These are phyloP conservation scores for Calonectria pteridis DNA, from an alignment of 2,329 filamentous ascomycete species.

Conservation along the genomic window DNA sequence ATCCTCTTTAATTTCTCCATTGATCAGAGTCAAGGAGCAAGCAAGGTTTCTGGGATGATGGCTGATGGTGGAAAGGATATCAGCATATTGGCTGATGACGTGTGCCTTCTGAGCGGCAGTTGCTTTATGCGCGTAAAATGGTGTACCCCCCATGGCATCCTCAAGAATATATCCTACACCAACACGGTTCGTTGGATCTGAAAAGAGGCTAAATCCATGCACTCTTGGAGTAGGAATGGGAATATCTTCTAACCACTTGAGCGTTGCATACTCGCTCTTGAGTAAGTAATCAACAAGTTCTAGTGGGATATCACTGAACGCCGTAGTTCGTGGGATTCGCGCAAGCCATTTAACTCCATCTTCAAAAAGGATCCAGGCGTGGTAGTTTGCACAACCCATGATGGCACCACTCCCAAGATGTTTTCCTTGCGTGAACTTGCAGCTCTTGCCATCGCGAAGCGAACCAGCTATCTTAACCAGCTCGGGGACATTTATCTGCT, in stretches of 20 bases:
- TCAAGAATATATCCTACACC: not conserved
- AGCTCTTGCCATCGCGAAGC: not conserved
- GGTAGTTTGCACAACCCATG: not conserved
- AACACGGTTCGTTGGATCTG: not conserved
- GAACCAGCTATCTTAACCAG: not conserved
- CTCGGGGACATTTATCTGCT: not conserved
- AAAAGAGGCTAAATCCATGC: not conserved
- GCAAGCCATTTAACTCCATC: not conserved
- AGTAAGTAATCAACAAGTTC: not conserved
- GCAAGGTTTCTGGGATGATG: not conserved
- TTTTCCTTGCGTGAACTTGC: not conserved
- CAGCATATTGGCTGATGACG: not conserved
- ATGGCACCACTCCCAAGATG: not conserved
- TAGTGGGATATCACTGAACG: not conserved
- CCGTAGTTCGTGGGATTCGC: not conserved
- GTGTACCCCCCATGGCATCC: not conserved
- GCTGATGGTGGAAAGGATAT: not conserved
- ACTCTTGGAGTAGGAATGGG: not conserved
- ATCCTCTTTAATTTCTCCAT: not conserved
- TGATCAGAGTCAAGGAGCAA: not conserved
- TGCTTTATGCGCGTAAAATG: not conserved
- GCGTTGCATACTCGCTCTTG: not conserved
- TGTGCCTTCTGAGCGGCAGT: not conserved
- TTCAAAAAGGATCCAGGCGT: not conserved
- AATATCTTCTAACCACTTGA: not conserved